Evolutionary conservation across 805 yeast genomes (phyloP), one percentile per base, ranked within the genome.

Genomic region (Groenewaldozyma salmanticensis): DNA sequence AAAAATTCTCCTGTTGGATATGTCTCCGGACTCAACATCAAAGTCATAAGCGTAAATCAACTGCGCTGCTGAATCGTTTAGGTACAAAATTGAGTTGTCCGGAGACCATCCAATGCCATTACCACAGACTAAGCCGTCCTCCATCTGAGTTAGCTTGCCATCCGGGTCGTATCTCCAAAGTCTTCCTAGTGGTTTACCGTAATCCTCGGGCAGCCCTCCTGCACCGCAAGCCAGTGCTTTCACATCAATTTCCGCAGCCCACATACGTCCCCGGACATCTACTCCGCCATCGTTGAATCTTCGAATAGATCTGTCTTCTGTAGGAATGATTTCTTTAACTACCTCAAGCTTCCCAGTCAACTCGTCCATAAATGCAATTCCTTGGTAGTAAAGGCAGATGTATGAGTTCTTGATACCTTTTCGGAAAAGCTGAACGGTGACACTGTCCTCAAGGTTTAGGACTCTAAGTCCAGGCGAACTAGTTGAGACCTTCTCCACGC

Each of bases 261-360:
- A 82, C 41, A 86, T 70, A 49, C 78, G 70, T 2, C 95, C 94
- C 54, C 74, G 65, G 4, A 83, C 80, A 44, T 83, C 87, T 34
- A 83, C 72, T 33, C 76, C 75, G 0, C 95, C 95, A 55, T 86
- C 96, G 55, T 86, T 86, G 33, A 92, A 79, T 53, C 85, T 48
- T 35, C 58, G 39, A 35, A 46, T 45, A 21, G 43, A 39, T 31
- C 60, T 52, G 21, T 57, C 61, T n/a, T 31, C 33, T 11, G 37
- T 34, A n/a, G 61, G 61, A 27, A 57, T 57, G 34, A 60, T 48
- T 47, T 55, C 60, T 45, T 57, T 53, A 32, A 59, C 40, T 4
- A 53, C 47, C 4, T 55, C 55, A 34, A 60, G 47, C 38, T 54
- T 46, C 18, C 65, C 65, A 2, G 64, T 58, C 13, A 42, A 38